These are phyloP conservation scores for Scorias spongiosa DNA, from an alignment of 2,329 filamentous ascomycete species.

Conservation along the genomic window DNA sequence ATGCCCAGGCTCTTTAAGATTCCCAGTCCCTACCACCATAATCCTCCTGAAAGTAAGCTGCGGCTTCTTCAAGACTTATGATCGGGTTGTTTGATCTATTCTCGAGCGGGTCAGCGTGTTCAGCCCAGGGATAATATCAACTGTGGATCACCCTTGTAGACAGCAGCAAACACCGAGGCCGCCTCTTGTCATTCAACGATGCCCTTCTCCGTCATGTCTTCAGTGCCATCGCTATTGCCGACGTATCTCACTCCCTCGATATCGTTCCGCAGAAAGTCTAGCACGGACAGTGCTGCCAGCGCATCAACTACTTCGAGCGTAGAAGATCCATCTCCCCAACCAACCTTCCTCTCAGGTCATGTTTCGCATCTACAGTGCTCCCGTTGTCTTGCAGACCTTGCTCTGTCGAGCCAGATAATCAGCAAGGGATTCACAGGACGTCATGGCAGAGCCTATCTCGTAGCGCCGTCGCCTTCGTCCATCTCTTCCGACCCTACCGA, in stretches of 20 bases:
- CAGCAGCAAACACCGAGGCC: too few species aligned
- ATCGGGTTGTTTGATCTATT: constrained; percentile 5
- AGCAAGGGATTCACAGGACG: constrained; percentile 40
- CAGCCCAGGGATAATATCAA: background rate
- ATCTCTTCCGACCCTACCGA: constrained; percentile 5
- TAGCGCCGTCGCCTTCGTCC: constrained; percentile 26
- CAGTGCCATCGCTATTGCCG: constrained; percentile 30
- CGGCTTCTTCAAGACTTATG: background rate
- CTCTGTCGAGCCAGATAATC: constrained; percentile 42
- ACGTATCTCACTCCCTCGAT: constrained; percentile 35
- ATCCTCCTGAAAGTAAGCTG: too few species aligned
- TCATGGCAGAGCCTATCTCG: constrained; percentile 49
- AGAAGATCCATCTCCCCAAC: constrained; percentile 5
- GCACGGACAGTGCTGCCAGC: constrained; percentile 20
- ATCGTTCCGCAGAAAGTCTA: constrained; percentile 32
- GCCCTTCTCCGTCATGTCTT: constrained; percentile 14
- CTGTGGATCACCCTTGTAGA: constrained; percentile 6
- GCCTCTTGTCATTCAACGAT: constrained; percentile 1
- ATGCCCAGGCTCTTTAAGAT: too few species aligned
- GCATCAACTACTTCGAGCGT: constrained; percentile 6
- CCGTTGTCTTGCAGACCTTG: constrained; percentile 43
- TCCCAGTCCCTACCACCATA: too few species aligned
- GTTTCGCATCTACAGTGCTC: constrained; percentile 43
- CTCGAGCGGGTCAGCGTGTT: constrained; percentile 8
- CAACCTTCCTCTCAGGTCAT: constrained; percentile 30